Percentiles rank a stretch among this genome's conserved stretches.
Conservation (phyloP, 75 land plant genomes). For the Pinus albicaulis region DNA sequence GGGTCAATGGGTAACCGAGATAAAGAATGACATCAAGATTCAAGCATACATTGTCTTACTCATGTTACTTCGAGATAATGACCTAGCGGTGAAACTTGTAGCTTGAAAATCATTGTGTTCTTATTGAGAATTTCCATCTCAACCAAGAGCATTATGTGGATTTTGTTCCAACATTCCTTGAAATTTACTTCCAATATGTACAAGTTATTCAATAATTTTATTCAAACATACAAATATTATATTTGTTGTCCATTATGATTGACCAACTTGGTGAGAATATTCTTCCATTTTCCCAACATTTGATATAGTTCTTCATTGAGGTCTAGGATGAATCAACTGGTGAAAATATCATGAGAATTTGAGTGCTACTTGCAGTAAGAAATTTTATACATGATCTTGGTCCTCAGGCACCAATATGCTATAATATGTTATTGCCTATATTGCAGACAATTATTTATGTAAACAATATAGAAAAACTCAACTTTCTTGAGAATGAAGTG, state of each 20-base stretch:
- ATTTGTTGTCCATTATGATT: too few relatives aligned
- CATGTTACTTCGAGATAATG: neutral
- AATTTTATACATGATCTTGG: slow-evolving; percentile 77
- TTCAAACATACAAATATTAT: too few relatives aligned
- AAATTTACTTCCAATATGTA: too few relatives aligned
- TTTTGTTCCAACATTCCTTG: too few relatives aligned
- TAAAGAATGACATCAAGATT: neutral
- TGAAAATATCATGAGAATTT: slow-evolving; percentile 88
- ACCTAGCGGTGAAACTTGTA: neutral
- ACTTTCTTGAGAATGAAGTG: slow-evolving; percentile 91
- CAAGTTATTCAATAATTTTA: too few relatives aligned
- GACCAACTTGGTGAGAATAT: too few relatives aligned
- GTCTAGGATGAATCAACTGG: slow-evolving; percentile 95
- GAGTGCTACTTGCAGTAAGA: slow-evolving; percentile 71
- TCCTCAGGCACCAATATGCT: slow-evolving; percentile 69
- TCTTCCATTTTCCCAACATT: too few relatives aligned
- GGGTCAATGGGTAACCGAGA: neutral
- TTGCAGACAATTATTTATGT: slow-evolving; percentile 64
- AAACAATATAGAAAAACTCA: slow-evolving; percentile 80
- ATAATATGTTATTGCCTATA: slow-evolving; percentile 76
- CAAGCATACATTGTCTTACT: neutral
- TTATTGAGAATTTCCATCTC: too few relatives aligned
- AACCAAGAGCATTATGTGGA: too few relatives aligned
- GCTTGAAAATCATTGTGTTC: too few relatives aligned
- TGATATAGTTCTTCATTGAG: slow-evolving; percentile 15